Percentiles rank a stretch among this genome's conserved stretches.
phyloP scores from a whole-genome alignment of 305 asterid species.

The Solanum hybrid region DNA sequence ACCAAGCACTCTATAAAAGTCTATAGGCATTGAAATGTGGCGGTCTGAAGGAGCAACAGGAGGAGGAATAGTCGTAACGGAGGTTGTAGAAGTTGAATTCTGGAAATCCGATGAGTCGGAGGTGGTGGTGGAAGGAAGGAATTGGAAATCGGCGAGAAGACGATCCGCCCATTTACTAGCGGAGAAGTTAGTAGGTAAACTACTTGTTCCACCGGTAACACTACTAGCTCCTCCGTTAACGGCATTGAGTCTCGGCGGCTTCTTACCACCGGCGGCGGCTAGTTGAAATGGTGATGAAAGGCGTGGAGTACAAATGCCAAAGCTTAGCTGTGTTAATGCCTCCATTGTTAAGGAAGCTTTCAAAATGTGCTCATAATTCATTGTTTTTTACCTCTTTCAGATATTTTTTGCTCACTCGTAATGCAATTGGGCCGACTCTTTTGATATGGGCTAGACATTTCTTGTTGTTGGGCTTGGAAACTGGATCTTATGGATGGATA shows the following conservation, averaged over 20 bases:
- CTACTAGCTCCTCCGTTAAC: constrained; percentile 43
- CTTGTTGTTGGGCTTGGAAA: background rate
- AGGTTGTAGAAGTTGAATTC: constrained; percentile 2
- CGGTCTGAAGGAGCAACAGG: constrained; percentile 65
- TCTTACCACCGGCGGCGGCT: constrained; percentile 21
- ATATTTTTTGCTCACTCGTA: background rate
- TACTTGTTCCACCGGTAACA: constrained; percentile 36
- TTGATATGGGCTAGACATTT: background rate
- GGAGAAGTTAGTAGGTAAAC: constrained; percentile 14
- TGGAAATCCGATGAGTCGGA: constrained; percentile 24
- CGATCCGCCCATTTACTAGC: constrained; percentile 97
- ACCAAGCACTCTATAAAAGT: constrained; percentile 76
- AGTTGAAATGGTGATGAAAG: constrained; percentile 23
- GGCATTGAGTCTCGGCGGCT: constrained; percentile 36
- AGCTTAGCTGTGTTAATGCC: constrained; percentile 34
- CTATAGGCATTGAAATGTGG: constrained; percentile 64
- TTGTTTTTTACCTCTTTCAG: background rate
- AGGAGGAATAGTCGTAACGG: constrained; percentile 22
- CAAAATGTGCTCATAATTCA: background rate
- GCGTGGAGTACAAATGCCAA: constrained; percentile 38
- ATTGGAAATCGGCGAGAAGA: constrained; percentile 86
- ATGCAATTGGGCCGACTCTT: background rate
- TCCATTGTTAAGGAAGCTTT: constrained; percentile 32
- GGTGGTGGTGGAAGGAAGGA: constrained; percentile 45
- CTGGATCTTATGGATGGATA: background rate